Conservation (phyloP, 768 basidiomycete species). For the Boletus bicolor region DNA sequence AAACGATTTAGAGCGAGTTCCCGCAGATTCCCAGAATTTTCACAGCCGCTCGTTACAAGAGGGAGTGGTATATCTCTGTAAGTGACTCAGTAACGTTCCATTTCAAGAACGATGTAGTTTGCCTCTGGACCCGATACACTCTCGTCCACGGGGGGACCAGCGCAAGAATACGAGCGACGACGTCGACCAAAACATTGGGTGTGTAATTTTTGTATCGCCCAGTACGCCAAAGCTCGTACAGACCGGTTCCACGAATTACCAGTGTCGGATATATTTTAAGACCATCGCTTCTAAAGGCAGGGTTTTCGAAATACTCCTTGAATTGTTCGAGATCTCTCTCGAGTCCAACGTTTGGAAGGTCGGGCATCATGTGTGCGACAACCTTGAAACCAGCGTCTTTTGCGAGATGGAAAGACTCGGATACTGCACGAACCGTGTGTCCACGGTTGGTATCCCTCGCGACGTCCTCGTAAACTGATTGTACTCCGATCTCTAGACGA, state of each 20-base stretch:
- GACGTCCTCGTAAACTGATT: slow-evolving; percentile 99
- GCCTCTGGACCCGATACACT: slow-evolving; percentile 97
- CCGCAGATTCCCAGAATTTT: slow-evolving; percentile 95
- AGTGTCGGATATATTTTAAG: slow-evolving; percentile 98
- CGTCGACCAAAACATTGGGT: slow-evolving; percentile 96
- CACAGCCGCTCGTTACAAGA: slow-evolving; percentile 93
- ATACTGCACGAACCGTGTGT: slow-evolving; percentile 95
- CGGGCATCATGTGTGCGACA: slow-evolving; percentile 99
- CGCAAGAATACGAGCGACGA: slow-evolving; percentile 93
- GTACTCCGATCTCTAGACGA: slow-evolving; percentile 96
- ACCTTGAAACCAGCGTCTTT: slow-evolving; percentile 99
- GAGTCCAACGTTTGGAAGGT: slow-evolving; percentile 94
- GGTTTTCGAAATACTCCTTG: slow-evolving; percentile 99
- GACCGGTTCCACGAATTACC: slow-evolving; percentile 93
- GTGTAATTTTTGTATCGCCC: slow-evolving; percentile 99
- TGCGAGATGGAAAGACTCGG: slow-evolving; percentile 94
- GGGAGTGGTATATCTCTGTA: slow-evolving; percentile 93
- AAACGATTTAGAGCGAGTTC: slow-evolving; percentile 95
- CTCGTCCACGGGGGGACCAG: slow-evolving; percentile 98
- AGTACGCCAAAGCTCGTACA: slow-evolving; percentile 95
- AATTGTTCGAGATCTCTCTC: slow-evolving; percentile 98
- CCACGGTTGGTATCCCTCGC: slow-evolving; percentile 98
- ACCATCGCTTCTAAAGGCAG: slow-evolving; percentile 94
- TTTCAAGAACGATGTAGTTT: slow-evolving; percentile 15
- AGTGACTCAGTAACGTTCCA: not conserved